Evolutionary conservation across 805 yeast genomes (phyloP).

Genomic region (Candida nemodendra): DNA sequence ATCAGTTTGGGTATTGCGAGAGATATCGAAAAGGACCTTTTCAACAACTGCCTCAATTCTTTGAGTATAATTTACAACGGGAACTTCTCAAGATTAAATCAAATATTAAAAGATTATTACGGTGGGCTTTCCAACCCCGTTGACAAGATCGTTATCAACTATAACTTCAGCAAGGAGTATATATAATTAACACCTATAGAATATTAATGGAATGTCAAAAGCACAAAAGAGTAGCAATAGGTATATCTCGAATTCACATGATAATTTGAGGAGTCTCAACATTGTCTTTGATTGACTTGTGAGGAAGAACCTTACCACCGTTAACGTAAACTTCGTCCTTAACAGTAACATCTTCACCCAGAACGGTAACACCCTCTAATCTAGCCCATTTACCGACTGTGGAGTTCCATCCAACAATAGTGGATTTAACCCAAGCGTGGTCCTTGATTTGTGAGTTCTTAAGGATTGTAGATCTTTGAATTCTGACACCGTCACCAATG

Average conservation of each 20-base stretch:
- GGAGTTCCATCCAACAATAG: constrained; percentile 99
- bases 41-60: constrained; percentile 67
- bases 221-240: background rate
- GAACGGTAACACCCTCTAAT: constrained; percentile 94
- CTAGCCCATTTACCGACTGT: constrained; percentile 99
- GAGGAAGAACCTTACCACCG: constrained; percentile 99
- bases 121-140: constrained; percentile 32
- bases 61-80: constrained; percentile 60
- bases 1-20: constrained; percentile 26
- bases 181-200: no score
- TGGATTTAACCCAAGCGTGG: constrained; percentile 96
- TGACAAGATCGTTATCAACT: constrained; percentile 32
- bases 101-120: constrained; percentile 55
- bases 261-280: constrained; percentile 98
- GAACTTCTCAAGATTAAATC: constrained; percentile 52
- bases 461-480: constrained; percentile 90
- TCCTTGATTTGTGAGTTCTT: constrained; percentile 90
- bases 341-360: constrained; percentile 98
- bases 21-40: constrained; percentile 51
- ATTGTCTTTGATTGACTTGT: constrained; percentile 92
- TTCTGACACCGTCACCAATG: constrained; percentile 98
- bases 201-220: no score
- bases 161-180: constrained; percentile 30
- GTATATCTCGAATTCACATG: constrained; percentile 57
- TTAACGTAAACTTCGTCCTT: constrained; percentile 98